A percentile compares a stretch with the other conserved stretches of the same genome.
These are phyloP conservation scores for Coemansia sp. DNA, from an alignment of 192 early-diverging fungal species.

Conservation along the genomic window DNA sequence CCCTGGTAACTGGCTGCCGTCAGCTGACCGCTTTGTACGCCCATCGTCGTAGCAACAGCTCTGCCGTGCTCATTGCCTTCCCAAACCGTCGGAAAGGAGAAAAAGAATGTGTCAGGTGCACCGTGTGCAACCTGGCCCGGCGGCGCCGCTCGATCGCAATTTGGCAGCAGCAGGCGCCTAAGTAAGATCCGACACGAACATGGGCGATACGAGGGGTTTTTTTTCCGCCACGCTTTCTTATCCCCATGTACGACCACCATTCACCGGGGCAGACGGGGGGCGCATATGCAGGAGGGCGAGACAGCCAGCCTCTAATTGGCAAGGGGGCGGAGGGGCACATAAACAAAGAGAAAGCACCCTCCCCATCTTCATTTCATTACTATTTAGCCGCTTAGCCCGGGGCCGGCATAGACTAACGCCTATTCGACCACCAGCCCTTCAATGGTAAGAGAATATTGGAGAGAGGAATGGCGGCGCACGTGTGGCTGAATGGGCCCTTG, in stretches of 20 bases:
- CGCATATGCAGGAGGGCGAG: background rate
- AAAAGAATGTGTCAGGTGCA: background rate
- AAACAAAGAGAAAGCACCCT: background rate
- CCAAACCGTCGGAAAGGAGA: background rate
- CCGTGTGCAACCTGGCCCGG: background rate
- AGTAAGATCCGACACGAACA: background rate
- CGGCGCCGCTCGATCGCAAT: background rate
- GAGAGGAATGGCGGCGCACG: slow-evolving; percentile 3
- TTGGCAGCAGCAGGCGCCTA: background rate
- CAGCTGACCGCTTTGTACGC: background rate
- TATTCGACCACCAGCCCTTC: background rate
- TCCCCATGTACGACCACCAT: background rate
- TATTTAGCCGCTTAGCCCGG: slow-evolving; percentile 10
- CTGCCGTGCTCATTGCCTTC: background rate
- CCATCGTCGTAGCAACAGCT: background rate
- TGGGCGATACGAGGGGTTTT: background rate
- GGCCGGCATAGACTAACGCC: background rate
- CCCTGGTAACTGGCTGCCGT: background rate
- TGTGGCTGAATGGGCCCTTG: slow-evolving; percentile 14
- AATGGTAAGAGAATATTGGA: background rate
- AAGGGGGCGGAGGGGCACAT: slow-evolving; percentile 2
- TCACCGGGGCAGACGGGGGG: background rate
- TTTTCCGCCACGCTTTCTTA: background rate
- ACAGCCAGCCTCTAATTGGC: slow-evolving; percentile 8
- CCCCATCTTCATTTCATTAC: background rate